Conservation (phyloP, 2,329 filamentous ascomycete species). For the Calonectria pteridis region DNA sequence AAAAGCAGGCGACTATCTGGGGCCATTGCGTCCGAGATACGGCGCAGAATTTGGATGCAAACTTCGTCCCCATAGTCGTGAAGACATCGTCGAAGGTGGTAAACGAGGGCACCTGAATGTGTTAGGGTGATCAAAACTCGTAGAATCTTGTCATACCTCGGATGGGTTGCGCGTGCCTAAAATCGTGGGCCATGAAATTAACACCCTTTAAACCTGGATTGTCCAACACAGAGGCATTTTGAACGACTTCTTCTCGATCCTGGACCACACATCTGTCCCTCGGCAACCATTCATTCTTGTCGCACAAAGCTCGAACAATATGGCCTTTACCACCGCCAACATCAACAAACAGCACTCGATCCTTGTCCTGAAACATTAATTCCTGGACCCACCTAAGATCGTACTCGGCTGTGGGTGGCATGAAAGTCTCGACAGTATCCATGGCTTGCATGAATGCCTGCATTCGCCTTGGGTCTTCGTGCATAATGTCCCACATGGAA, state of each 20-base stretch:
- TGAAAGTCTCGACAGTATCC: slow-evolving; percentile 37
- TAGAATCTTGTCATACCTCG: slow-evolving; percentile 35
- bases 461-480: slow-evolving; percentile 40
- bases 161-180: slow-evolving; percentile 48
- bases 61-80: slow-evolving; percentile 52
- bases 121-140: not conserved
- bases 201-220: slow-evolving; percentile 8
- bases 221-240: slow-evolving; percentile 35
- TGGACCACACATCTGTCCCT: slow-evolving; percentile 47
- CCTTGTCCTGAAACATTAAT: not conserved
- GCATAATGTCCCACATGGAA: slow-evolving; percentile 49
- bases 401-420: slow-evolving; percentile 46
- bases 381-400: slow-evolving; percentile 47
- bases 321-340: slow-evolving; percentile 51
- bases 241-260: slow-evolving; percentile 48
- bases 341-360: slow-evolving; percentile 47
- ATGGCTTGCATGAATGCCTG: slow-evolving; percentile 46
- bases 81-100: slow-evolving; percentile 46
- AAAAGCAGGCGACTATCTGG: slow-evolving; percentile 50
- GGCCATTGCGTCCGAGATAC: slow-evolving; percentile 46
- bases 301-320: slow-evolving; percentile 41
- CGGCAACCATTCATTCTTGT: slow-evolving; percentile 42
- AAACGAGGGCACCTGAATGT: slow-evolving; percentile 49
- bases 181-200: slow-evolving; percentile 40
- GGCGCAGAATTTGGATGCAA: slow-evolving; percentile 46